phyloP scores from a whole-genome alignment of 2,329 filamentous ascomycete species.

The Colletotrichum euphorbiae region DNA sequence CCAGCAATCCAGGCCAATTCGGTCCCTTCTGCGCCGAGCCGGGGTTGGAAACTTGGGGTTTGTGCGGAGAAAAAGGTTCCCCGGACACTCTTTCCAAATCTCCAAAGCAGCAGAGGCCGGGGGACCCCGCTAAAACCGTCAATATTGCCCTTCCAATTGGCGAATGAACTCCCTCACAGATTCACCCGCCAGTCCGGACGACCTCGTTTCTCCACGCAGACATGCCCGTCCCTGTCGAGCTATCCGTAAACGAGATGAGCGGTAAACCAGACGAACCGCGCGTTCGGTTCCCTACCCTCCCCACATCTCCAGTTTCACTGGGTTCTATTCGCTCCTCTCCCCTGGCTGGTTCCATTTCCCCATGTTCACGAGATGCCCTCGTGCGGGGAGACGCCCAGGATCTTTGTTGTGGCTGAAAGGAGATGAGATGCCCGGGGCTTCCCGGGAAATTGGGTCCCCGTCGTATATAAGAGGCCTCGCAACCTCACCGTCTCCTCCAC shows the following conservation, averaged over 20 bases:
- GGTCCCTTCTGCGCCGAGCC: slow-evolving; percentile 22
- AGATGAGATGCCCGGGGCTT: slow-evolving; percentile 25
- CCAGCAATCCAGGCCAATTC: background rate
- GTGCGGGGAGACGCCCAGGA: slow-evolving; percentile 22
- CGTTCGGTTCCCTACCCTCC: background rate
- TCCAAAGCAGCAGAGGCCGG: too few relatives aligned
- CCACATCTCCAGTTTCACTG: slow-evolving; percentile 12
- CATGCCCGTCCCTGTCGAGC: slow-evolving; percentile 19
- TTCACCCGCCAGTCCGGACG: slow-evolving; percentile 4
- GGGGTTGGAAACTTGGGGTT: slow-evolving; percentile 1
- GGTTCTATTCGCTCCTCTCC: background rate
- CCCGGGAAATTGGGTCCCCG: background rate
- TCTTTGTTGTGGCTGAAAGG: slow-evolving; percentile 8
- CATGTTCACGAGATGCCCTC: background rate
- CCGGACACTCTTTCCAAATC: slow-evolving; percentile 22
- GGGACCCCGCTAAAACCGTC: background rate
- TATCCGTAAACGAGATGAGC: background rate
- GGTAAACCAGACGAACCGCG: slow-evolving; percentile 11
- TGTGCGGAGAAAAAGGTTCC: slow-evolving; percentile 25
- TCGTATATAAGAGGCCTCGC: slow-evolving; percentile 2
- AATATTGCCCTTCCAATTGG: background rate
- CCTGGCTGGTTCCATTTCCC: background rate
- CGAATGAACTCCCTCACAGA: background rate
- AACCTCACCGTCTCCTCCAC: background rate
- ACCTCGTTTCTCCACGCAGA: slow-evolving; percentile 26